These are phyloP conservation scores for Ciborinia camelliae DNA, from an alignment of 2,329 filamentous ascomycete species.

Conservation along the genomic window DNA sequence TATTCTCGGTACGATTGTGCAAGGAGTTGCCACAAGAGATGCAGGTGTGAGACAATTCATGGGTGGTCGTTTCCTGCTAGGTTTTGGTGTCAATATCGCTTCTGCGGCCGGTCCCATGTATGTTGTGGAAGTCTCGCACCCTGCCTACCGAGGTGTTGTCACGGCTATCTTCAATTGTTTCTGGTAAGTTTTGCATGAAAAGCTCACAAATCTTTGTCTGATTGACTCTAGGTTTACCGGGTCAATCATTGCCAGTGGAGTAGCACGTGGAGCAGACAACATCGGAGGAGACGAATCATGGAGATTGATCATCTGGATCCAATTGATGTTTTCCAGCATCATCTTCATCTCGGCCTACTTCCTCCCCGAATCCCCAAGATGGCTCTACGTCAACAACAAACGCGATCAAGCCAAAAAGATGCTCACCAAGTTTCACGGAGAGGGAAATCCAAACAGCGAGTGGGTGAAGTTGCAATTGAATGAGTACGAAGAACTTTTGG, in stretches of 20 bases:
- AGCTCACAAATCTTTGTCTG: neutral
- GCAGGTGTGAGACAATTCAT: slow-evolving; percentile 44
- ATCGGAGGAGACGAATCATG: slow-evolving; percentile 43
- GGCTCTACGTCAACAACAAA: slow-evolving; percentile 55
- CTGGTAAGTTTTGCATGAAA: neutral
- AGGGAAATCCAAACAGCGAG: slow-evolving; percentile 48
- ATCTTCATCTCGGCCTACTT: slow-evolving; percentile 50
- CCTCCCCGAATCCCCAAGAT: slow-evolving; percentile 60
- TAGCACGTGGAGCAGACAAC: slow-evolving; percentile 50
- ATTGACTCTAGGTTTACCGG: slow-evolving; percentile 44
- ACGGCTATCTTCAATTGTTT: slow-evolving; percentile 25
- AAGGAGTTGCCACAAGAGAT: slow-evolving; percentile 40
- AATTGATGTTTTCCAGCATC: slow-evolving; percentile 44
- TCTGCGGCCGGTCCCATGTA: slow-evolving; percentile 48
- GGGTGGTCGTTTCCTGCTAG: slow-evolving; percentile 59
- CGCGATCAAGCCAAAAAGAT: slow-evolving; percentile 50
- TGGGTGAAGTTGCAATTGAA: slow-evolving; percentile 50
- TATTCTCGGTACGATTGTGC: slow-evolving; percentile 47
- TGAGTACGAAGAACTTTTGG: slow-evolving; percentile 49
- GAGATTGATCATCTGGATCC: slow-evolving; percentile 52
- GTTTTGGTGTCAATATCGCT: slow-evolving; percentile 52
- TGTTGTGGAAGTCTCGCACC: slow-evolving; percentile 47
- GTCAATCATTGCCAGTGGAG: slow-evolving; percentile 53
- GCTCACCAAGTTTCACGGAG: slow-evolving; percentile 54
- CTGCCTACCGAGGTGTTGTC: slow-evolving; percentile 45